These are phyloP conservation scores for Aegilops tauschii DNA, from an alignment of 176 grass and related monocot species.

Conservation along the genomic window DNA sequence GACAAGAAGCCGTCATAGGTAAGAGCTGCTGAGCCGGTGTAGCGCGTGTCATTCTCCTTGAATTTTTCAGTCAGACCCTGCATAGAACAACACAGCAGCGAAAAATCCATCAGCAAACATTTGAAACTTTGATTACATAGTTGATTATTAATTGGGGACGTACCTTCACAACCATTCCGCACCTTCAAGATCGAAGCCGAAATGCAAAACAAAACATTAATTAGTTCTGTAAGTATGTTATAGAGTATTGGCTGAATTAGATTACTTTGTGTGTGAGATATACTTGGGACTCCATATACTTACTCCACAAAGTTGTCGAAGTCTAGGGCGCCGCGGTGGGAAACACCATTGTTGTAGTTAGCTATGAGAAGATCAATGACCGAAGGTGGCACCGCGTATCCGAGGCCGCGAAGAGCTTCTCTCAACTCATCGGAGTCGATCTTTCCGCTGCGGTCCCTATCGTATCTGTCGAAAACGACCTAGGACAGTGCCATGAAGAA, in stretches of 20 bases:
- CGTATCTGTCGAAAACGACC: slow-evolving; percentile 76
- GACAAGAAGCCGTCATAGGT: slow-evolving; percentile 74
- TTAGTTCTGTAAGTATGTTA: background rate
- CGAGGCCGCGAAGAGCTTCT: slow-evolving; percentile 72
- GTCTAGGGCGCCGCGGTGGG: slow-evolving; percentile 42
- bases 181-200: slow-evolving; percentile 40
- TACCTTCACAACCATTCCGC: slow-evolving; percentile 88
- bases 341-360: slow-evolving; percentile 53
- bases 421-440: slow-evolving; percentile 72
- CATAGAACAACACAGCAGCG: background rate
- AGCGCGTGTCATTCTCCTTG: slow-evolving; percentile 76
- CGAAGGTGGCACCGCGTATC: slow-evolving; percentile 70
- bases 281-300: background rate
- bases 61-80: slow-evolving; percentile 95
- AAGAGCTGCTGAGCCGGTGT: slow-evolving; percentile 69
- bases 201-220: background rate
- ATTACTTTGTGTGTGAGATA: background rate
- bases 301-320: slow-evolving; percentile 94
- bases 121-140: background rate
- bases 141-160: background rate
- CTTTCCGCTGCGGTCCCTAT: slow-evolving; percentile 71
- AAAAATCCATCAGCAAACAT: background rate
- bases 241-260: background rate
- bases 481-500: slow-evolving; percentile 26
- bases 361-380: slow-evolving; percentile 66